Conservation (phyloP, 371 early-diverging fungal species). For the Mucor velutinosus region DNA sequence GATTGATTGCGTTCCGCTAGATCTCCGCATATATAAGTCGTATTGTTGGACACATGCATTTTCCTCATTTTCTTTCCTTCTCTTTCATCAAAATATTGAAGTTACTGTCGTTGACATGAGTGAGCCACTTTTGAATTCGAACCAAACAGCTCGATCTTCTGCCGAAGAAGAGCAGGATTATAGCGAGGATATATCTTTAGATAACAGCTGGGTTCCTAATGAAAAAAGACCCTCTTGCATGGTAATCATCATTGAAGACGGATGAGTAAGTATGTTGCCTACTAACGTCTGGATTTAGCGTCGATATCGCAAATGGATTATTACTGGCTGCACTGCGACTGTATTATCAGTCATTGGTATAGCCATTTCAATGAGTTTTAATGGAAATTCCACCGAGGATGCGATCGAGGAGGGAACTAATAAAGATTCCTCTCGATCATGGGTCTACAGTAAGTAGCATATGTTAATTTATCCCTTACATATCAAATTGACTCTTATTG, state of each 20-base stretch:
- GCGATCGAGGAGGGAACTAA: not conserved
- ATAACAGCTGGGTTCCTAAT: slow-evolving; percentile 16
- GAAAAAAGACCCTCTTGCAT: slow-evolving; percentile 12
- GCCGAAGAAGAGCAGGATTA: slow-evolving; percentile 1
- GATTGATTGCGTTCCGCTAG: not conserved
- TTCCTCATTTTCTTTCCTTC: not conserved
- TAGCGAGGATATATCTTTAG: slow-evolving; percentile 11
- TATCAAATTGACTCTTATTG: not conserved
- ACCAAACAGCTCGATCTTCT: not conserved
- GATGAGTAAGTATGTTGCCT: not conserved
- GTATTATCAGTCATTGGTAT: slow-evolving; percentile 13
- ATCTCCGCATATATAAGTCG: not conserved
- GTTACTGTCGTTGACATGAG: not conserved
- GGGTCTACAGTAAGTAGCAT: not conserved
- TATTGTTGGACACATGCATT: not conserved
- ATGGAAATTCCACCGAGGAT: not conserved
- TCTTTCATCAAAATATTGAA: not conserved
- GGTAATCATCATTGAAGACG: slow-evolving; percentile 5
- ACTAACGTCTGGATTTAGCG: not conserved
- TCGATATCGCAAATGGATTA: slow-evolving; percentile 13
- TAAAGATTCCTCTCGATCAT: not conserved
- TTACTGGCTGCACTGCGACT: slow-evolving; percentile 9
- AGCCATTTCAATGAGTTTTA: not conserved
- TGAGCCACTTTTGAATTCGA: slow-evolving; percentile 18
- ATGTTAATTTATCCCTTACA: not conserved